Evolutionary conservation across 441 rosid genomes (phyloP), one percentile per base, ranked within the genome.

Genomic region (Melastoma candidum): DNA sequence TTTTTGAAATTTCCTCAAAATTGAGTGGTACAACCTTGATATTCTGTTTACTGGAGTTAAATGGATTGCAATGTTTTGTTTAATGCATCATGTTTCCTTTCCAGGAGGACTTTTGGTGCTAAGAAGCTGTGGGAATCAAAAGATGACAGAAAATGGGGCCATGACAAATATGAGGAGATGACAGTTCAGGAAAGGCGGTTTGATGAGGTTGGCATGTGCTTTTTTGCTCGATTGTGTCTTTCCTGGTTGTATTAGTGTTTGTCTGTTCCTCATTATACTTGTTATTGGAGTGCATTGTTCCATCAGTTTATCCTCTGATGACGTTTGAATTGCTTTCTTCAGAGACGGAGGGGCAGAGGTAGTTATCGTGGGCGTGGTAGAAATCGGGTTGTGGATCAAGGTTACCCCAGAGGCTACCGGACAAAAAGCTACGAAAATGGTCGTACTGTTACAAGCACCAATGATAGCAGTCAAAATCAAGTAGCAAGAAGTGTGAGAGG

Each of bases 301-400:
- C 41, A 6, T 8, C 41, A 32, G 41, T 32, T 32, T 32, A 32
- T 32, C 8, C 8, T 32, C 41, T 32, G 41, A 3, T 32, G 41
- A 32, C 8, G 5, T 32, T 32, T 32, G 41, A 32, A 32, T 4
- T 32, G 8, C 8, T 32, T 47, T 49, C 32, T 63, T 48, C 75
- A 92, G 98, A 77, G 92, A 32, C 77, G 82, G 64, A 81, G 81
- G 63, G 49, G 57, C 36, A 78, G 80, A 76, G 88, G 93, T 58
- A 67, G 69, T 46, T 73, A 55, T 74, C 82, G 78, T 48, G 83
- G 73, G 53, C 94, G 84, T 32, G 78, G 86, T 47, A 82, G 63
- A 63, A 76, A 63, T 63, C 75, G 64, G 47, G 90, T 73, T 69
- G 61, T 71, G 45, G 95, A 77, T 39, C 76, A 49, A 58, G 84